phyloP scores from a whole-genome alignment of 306 rosid genomes.

The Pyrus communis region DNA sequence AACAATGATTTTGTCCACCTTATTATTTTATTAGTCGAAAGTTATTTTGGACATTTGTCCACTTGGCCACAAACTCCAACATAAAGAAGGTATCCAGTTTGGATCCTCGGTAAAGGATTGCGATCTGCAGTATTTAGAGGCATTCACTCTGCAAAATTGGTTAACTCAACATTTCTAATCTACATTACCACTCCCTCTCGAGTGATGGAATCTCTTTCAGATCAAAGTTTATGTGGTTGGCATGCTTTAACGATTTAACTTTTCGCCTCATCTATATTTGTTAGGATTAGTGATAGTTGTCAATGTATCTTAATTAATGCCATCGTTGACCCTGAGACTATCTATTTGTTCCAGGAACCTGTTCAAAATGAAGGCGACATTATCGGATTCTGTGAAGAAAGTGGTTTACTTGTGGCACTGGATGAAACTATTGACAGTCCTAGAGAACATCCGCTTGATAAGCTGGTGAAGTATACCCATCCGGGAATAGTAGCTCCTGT shows the following conservation, averaged over 20 bases:
- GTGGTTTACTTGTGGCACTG: constrained; percentile 78
- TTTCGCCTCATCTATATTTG: not conserved
- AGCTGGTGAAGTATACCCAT: constrained; percentile 61
- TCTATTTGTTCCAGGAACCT: constrained; percentile 65
- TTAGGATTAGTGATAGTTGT: not conserved
- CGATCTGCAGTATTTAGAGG: constrained; percentile 85
- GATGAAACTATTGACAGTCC: constrained; percentile 74
- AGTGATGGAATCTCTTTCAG: not conserved
- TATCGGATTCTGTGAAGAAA: constrained; percentile 73
- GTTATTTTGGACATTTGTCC: too few species aligned
- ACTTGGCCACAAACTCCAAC: too few species aligned
- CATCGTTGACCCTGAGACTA: constrained; percentile 5
- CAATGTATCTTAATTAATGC: not conserved
- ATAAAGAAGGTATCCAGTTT: constrained; percentile 80
- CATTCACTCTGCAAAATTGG: constrained; percentile 6
- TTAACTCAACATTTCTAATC: not conserved
- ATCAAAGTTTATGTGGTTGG: not conserved
- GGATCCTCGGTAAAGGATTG: constrained; percentile 70
- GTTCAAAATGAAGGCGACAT: constrained; percentile 69
- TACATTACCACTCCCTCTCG: not conserved
- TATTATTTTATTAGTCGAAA: too few species aligned
- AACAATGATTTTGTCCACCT: too few species aligned
- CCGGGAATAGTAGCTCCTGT: constrained; percentile 85
- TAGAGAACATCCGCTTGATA: constrained; percentile 55
- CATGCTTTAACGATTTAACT: not conserved